Percentiles rank a stretch among this genome's conserved stretches.
Conservation (phyloP, 345 rosid species). For the Dovyalis caffra region DNA sequence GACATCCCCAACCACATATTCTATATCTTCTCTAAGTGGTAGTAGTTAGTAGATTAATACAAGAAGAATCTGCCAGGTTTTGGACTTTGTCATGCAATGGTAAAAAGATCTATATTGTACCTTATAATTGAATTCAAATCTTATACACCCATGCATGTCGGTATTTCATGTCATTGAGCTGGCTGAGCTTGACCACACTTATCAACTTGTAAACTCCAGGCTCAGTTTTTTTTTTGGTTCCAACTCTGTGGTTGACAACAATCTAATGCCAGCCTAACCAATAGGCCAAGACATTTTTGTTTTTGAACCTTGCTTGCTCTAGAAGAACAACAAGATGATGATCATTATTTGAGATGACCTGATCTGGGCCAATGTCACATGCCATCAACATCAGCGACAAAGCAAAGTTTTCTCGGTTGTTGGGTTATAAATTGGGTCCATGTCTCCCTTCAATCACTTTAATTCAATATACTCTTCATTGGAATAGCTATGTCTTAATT, state of each 20-base stretch:
- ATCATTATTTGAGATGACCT: not conserved
- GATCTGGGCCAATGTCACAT: not conserved
- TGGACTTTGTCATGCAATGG: not conserved
- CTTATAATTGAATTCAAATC: not conserved
- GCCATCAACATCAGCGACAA: not conserved
- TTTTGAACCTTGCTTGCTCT: not conserved
- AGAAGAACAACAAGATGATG: not conserved
- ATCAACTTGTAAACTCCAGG: not conserved
- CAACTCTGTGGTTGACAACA: not conserved
- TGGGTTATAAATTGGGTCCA: not conserved
- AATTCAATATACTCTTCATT: not conserved
- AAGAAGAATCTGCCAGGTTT: not conserved
- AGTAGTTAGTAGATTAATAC: not conserved
- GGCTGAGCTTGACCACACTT: not conserved
- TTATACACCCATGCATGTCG: not conserved
- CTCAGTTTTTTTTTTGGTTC: not conserved
- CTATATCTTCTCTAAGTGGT: not conserved
- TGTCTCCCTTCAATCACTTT: not conserved
- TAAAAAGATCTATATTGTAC: too few relatives aligned
- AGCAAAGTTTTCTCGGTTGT: not conserved
- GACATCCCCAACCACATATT: not conserved
- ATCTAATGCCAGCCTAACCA: constrained; percentile 4
- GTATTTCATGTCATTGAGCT: constrained; percentile 16
- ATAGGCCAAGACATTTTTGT: constrained; percentile 6
- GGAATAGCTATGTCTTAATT: not conserved